Evolutionary conservation across 164 flowering plant genomes (phyloP), one percentile per base, ranked within the genome.

Genomic region (Kalanchoe fedtschenkoi): DNA sequence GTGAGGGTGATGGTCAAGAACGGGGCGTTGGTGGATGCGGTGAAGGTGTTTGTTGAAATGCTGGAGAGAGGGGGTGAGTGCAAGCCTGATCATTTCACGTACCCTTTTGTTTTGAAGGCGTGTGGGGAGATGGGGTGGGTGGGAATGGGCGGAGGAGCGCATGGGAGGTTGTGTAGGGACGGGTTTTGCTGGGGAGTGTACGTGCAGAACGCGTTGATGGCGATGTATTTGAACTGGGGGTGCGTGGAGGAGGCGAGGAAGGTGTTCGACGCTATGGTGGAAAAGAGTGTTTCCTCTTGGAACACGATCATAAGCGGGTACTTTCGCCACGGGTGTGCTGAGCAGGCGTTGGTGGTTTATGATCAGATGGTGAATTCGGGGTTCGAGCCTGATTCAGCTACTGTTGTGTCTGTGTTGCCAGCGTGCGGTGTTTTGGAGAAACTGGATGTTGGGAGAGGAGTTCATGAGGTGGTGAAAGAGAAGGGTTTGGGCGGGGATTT

Each of bases 261-360:
- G 64, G 74, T 83, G 59, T 87, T 89, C 66, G 79, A 78, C 38
- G 64, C 7, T 19, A 80, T 82, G 91, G 8, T 19, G 62, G 71
- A 69, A 34, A 65, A 67, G 26, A 73, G 67, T 60, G 79, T 72
- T 55, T 83, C 84, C 17, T 72, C 89, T n/a, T 86, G 91, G 93
- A 89, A 83, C 61, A 76, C 88, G 33, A 76, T 87, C 81, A 76
- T 89, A 21, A 77, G 68, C 68, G 91, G 91, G 70, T 80, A 69
- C 54, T 72, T 72, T 53, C 68, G 68, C 6, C 82, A 83, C 72
- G 85, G 82, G 30, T 66, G 64, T 62, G 60, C 72, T 0, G 65
- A 69, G 62, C 79, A 75, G 62, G 80, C 91, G 26, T 66, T 84
- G 71, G 34, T 44, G 78, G 38, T 81, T 66, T 84, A 76, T 64